Evolutionary conservation across 305 asterid genomes (phyloP), one percentile per base, ranked within the genome.

Genomic region (Salvia sclarea): DNA sequence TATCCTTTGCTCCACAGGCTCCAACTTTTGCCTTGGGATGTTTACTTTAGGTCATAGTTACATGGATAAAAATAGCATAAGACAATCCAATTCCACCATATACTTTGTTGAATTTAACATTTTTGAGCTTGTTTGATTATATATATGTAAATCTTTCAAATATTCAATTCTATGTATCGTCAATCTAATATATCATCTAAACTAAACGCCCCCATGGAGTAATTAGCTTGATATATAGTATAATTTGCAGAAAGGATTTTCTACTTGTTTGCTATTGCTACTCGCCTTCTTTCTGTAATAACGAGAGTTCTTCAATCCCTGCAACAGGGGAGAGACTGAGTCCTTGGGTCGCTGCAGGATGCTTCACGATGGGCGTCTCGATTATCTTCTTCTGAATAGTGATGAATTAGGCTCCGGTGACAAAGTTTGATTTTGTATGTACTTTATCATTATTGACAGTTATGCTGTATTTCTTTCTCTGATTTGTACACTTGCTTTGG

Each of bases 321-420:
- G 70, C 5, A 58, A 76, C 84, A 88, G 96, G 96, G 71, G 96
- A 88, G 77, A 83, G 96, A 49, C 74, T 88, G 78, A 88, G 96
- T 85, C 97, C 97, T 59, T 89, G 96, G 90, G 96, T 88, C 49
- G 91, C 92, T 11, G 77, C 81, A 61, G 97, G 95, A 73, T 88
- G 96, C 88, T 79, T 91, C 62, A 64, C 83, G n/a, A 88, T 88
- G 91, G 93, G 92, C 7, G 82, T 91, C 20, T 91, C 93, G 7
- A 79, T 91, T 70, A 86, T 88, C 73, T 91, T 88, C 86, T 91
- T 91, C 75, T 86, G 81, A 82, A 43, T 43, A 83, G 49, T 37
- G 64, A 55, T 63, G 11, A 13, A 63, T 20, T 71, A 63, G 54
- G 68, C 65, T 75, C 68, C 59, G 47, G 9, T 50, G 14, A 21